Base-by-base conservation (phyloP, 768 basidiomycete species). In the Lactarius pseudohatsudake region DNA sequence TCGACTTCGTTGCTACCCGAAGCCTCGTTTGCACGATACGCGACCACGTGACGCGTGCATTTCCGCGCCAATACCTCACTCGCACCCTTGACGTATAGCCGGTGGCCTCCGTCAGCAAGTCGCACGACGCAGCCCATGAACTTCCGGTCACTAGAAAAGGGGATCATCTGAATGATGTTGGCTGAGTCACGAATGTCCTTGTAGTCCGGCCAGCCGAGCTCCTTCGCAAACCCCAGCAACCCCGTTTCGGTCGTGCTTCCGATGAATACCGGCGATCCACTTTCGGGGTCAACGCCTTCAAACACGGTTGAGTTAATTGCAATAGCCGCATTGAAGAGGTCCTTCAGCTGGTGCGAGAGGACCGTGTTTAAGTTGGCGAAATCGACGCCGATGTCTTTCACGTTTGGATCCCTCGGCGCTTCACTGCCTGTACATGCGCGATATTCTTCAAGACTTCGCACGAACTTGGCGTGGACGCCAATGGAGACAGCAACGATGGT, bases 191-290 rank as follows among this genome's bases (percentile, higher is more conserved):
- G 84, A 2, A 83, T 85, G 61, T 81, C 72, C 74, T 79, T 84
- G 79, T 91, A 95, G 65, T 86, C 79, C 8, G 79, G 76, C 94
- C 95, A 98, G 15, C 82, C 79, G 55, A 90, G 85, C 40, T 90
- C 87, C 79, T 90, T 87, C 13, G 91, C 91, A 69, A 98, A 93
- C 70, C 86, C 83, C 22, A 98, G 80, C 20, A 98, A 82, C 1
- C 95, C 95, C 1, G 91, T 92, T 79, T 98, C 96, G 1, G 96
- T 98, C 83, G 98, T 98, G 80, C 86, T 91, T 13, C 96, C 96
- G 58, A 97, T 82, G 74, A 97, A 95, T 26, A 83, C 76, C 30
- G 73, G 64, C 70, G 85, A 78, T 32, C 84, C 86, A 0, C 83
- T 85, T 60, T 85, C 86, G 15, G 84, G 78, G 72, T 91, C 83